Evolutionary conservation across 805 yeast genomes (phyloP), one percentile per base, ranked within the genome.

Genomic region (Yarrowia osloensis): DNA sequence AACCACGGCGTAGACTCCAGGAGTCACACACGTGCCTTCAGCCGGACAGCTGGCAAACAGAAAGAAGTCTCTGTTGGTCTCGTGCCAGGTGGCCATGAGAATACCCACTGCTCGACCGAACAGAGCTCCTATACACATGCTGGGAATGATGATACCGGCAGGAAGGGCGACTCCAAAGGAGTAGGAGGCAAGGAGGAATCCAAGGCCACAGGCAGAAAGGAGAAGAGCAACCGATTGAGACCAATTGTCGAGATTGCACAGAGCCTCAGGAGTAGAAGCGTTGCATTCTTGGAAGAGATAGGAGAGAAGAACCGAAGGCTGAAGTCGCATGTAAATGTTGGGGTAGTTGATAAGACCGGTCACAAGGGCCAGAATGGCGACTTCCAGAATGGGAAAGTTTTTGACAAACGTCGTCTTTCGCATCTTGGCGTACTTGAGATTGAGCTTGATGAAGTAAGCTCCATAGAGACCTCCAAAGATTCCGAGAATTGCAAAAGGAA

Each of bases 1-100:
- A 24, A 91, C 90, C 11, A 91, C 88, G 0, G 96, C 96, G 73
- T 91, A 91, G 0, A 93, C 90, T 0, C 95, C 93, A 0, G 96
- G 96, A 1, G 92, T 88, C 11, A 91, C 86, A 71, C 95, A 86
- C 67, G 80, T 73, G 19, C 76, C 78, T 54, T 82, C 84, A 2
- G 79, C 79, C 35, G 83, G 78, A 52, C 87, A 82, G 11, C 75
- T 73, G 15, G 71, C 28, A 65, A 81, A 81, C 35, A 77, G 65
- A 3, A 70, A 55, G 15, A 74, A 70, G 28, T 77, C 74, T 1
- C 82, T 80, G 52, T 77, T 73, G 0, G 78, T 70, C 3, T 79
- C 78, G 46, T 81, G 79, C 17, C 82, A 69, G 28, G 78, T 74
- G 66, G 83, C 82, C 31, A 83, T 74, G 5, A 73, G 29, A 74